phyloP scores from a whole-genome alignment of 257 asterid species.

The Jacaranda mimosifolia region DNA sequence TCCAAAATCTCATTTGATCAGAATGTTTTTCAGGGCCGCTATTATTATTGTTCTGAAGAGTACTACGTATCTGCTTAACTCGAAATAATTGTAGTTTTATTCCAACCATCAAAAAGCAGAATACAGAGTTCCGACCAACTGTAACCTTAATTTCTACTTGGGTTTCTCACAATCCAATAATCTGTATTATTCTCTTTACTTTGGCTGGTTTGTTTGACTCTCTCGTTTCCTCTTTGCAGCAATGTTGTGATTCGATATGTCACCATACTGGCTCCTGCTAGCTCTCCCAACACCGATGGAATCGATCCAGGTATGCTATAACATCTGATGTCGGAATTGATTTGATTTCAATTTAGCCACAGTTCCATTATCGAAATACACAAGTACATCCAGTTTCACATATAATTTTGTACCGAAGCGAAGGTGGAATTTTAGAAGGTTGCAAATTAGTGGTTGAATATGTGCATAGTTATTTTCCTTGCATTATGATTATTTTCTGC shows the following conservation, averaged over 20 bases:
- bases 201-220: not conserved
- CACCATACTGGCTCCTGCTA: constrained; percentile 91
- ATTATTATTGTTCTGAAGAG: not conserved
- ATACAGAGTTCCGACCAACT: too few relatives aligned
- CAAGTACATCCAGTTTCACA: not conserved
- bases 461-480: not conserved
- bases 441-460: too few relatives aligned
- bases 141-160: not conserved
- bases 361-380: not conserved
- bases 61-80: not conserved
- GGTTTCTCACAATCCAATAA: not conserved
- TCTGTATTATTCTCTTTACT: too few relatives aligned
- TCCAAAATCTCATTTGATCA: too few relatives aligned
- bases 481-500: not conserved
- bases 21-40: too few relatives aligned
- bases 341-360: not conserved
- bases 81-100: too few relatives aligned
- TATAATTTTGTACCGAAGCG: too few relatives aligned
- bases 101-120: too few relatives aligned
- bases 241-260: constrained; percentile 80
- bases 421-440: too few relatives aligned
- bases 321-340: not conserved
- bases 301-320: constrained; percentile 84
- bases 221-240: constrained; percentile 51
- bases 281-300: constrained; percentile 98